A percentile compares a stretch with the other conserved stretches of the same genome.
These are phyloP conservation scores for Actinomortierella wolfii DNA, from an alignment of 371 early-diverging fungal species.

Conservation along the genomic window DNA sequence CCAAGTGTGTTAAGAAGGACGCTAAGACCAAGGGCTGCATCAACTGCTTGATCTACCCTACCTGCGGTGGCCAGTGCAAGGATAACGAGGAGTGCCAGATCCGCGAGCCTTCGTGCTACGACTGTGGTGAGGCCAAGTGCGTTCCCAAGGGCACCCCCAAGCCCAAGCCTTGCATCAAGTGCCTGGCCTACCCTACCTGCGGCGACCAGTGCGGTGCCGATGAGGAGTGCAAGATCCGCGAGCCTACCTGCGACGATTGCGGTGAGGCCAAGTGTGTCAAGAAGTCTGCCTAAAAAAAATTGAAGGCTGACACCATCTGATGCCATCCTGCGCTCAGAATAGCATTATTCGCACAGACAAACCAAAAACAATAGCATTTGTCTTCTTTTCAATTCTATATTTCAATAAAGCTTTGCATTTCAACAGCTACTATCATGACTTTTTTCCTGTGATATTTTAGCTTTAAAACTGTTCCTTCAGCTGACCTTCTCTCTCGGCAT, in stretches of 20 bases:
- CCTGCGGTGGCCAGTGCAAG: constrained; percentile 16
- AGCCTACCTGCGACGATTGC: constrained; percentile 17
- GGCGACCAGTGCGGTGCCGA: constrained; percentile 10
- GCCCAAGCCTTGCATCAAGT: constrained; percentile 7
- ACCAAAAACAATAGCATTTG: too few species aligned
- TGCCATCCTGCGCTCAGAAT: too few species aligned
- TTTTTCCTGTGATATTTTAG: too few species aligned
- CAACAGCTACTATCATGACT: too few species aligned
- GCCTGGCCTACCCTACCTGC: constrained; percentile 18
- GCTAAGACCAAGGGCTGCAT: constrained; percentile 13
- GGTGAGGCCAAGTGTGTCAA: constrained; percentile 13
- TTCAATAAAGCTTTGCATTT: too few species aligned
- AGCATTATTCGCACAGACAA: too few species aligned
- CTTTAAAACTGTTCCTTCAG: too few species aligned
- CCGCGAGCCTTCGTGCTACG: constrained; percentile 1
- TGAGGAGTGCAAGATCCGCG: constrained; percentile 10
- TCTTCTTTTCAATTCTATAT: too few species aligned
- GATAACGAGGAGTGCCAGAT: constrained; percentile 14
- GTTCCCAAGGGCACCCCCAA: too few species aligned
- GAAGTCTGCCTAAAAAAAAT: background rate
- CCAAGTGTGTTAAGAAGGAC: constrained; percentile 2
- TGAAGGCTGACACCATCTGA: too few species aligned
- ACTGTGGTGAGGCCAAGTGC: constrained; percentile 1
- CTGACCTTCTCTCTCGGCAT: too few species aligned
- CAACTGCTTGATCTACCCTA: constrained; percentile 27